phyloP scores from a whole-genome alignment of 2,329 filamentous ascomycete species.

The Trichoderma sp. region DNA sequence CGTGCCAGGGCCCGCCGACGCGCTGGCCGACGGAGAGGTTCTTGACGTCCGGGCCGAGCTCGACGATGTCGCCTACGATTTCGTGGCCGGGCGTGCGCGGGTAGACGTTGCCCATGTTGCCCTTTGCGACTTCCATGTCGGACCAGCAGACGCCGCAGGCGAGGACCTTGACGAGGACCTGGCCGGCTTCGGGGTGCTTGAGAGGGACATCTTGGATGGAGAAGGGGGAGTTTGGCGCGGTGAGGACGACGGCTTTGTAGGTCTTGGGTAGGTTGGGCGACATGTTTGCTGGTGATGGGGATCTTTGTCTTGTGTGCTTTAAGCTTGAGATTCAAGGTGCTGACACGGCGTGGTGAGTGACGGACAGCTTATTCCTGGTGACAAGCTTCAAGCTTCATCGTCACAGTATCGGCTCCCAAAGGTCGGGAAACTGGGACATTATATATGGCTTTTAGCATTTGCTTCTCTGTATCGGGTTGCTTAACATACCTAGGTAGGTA shows the following conservation, averaged over 20 bases:
- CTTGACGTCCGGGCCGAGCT: slow-evolving; percentile 57
- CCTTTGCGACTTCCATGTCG: slow-evolving; percentile 54
- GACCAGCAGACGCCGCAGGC: slow-evolving; percentile 74
- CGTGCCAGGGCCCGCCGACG: slow-evolving; percentile 55
- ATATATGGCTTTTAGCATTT: background rate
- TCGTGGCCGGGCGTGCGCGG: slow-evolving; percentile 72
- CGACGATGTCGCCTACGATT: slow-evolving; percentile 65
- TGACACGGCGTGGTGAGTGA: background rate
- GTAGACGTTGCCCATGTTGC: slow-evolving; percentile 55
- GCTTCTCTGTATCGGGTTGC: background rate
- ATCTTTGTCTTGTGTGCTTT: background rate
- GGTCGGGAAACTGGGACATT: background rate
- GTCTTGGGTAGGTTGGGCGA: slow-evolving; percentile 58
- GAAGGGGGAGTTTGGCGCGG: slow-evolving; percentile 54
- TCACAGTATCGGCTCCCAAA: background rate
- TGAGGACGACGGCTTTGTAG: slow-evolving; percentile 67
- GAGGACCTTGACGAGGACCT: slow-evolving; percentile 70
- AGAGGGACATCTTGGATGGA: slow-evolving; percentile 62
- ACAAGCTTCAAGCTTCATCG: background rate
- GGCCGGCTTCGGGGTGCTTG: slow-evolving; percentile 54
- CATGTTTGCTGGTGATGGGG: background rate
- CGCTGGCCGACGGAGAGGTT: slow-evolving; percentile 63
- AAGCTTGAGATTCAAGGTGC: slow-evolving; percentile 2
- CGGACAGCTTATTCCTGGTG: background rate
- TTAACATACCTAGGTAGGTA: no score